Evolutionary conservation across 495 filamentous ascomycete species (phyloP).

Genomic region (Margaritispora aquatica): DNA sequence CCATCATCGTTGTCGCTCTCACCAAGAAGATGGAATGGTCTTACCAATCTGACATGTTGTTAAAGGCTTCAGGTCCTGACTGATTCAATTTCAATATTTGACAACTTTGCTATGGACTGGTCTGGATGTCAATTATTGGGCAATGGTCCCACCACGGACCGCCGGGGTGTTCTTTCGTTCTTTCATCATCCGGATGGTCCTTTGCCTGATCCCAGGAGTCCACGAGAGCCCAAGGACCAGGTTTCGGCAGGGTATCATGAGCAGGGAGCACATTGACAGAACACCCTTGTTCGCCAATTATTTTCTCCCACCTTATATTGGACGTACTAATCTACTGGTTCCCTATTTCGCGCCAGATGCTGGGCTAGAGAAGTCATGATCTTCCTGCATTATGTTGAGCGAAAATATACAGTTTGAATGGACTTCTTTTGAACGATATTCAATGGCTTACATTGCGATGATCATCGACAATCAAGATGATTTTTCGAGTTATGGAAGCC

Average conservation of each 20-base stretch:
- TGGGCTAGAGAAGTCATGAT: background rate
- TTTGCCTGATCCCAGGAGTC: slow-evolving; percentile 16
- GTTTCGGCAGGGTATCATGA: background rate
- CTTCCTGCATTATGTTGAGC: no score
- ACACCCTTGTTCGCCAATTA: background rate
- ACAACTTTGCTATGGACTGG: no score
- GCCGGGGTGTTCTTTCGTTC: slow-evolving; percentile 7
- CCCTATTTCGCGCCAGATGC: background rate
- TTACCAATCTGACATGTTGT: no score
- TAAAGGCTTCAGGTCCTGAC: no score
- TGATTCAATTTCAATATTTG: no score
- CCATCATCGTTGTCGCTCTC: no score
- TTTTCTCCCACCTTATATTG: slow-evolving; percentile 1
- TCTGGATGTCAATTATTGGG: background rate
- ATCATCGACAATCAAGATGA: no score
- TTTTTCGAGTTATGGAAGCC: no score
- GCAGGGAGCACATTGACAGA: background rate
- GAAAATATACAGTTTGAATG: no score
- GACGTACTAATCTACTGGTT: background rate
- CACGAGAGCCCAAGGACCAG: slow-evolving; percentile 19
- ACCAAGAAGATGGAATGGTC: no score
- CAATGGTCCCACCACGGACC: background rate
- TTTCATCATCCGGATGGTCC: slow-evolving; percentile 12
- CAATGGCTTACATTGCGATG: no score
- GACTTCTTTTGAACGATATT: no score